Evolutionary conservation across 768 basidiomycete genomes (phyloP).

Genomic region (Gymnopilus dilepis): DNA sequence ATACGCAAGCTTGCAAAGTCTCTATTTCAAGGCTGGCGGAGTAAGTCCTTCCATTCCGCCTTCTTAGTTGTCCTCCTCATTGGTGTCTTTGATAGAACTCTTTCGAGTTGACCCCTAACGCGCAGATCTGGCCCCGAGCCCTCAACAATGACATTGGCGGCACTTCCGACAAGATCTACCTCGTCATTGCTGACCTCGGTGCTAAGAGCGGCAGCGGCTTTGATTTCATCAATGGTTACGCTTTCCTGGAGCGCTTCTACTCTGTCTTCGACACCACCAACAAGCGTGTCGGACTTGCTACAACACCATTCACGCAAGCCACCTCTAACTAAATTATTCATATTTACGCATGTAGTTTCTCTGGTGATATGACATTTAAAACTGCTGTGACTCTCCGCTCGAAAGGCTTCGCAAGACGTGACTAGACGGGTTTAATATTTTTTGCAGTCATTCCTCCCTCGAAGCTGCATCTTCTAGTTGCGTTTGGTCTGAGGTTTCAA

Average conservation of each 20-base stretch:
- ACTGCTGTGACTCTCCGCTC: too few species aligned
- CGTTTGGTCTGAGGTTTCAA: too few species aligned
- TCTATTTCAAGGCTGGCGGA: constrained; percentile 59
- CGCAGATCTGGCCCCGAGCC: constrained; percentile 71
- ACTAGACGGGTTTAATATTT: too few species aligned
- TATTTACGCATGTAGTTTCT: background rate
- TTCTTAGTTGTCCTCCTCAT: background rate
- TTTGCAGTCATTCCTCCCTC: too few species aligned
- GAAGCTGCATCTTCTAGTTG: too few species aligned
- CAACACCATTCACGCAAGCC: constrained; percentile 54
- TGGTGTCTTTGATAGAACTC: constrained; percentile 39
- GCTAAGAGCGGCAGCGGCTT: constrained; percentile 56
- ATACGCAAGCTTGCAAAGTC: constrained; percentile 53
- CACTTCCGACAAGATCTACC: constrained; percentile 51
- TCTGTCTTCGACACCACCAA: constrained; percentile 66
- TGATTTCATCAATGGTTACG: constrained; percentile 59
- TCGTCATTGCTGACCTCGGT: constrained; percentile 61
- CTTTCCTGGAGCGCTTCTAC: constrained; percentile 63
- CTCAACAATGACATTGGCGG: constrained; percentile 66
- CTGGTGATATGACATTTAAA: background rate
- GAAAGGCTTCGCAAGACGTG: too few species aligned
- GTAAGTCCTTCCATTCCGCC: constrained; percentile 36
- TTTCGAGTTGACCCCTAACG: constrained; percentile 65
- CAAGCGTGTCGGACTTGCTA: constrained; percentile 60
- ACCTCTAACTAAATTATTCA: constrained; percentile 39